These are phyloP conservation scores for Mycosphaerella arachidis DNA, from an alignment of 2,329 filamentous ascomycete genomes.

Conservation along the genomic window DNA sequence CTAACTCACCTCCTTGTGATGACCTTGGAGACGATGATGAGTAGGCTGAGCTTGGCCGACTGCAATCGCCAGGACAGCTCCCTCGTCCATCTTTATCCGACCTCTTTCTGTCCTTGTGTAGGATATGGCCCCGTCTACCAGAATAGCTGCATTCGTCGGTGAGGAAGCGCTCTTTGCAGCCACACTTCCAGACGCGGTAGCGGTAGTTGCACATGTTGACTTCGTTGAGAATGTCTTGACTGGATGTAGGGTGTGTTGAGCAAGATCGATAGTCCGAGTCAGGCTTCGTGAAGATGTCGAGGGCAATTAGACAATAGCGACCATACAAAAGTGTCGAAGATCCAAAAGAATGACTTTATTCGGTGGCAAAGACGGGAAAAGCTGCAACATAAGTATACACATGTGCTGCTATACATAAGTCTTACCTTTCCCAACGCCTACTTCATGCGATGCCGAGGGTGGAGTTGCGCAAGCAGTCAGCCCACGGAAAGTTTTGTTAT, in stretches of 20 bases:
- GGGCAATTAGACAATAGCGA: neutral
- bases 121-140: neutral
- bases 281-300: neutral
- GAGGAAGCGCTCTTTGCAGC: slow-evolving; percentile 9
- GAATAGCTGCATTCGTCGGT: slow-evolving; percentile 6
- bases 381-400: neutral
- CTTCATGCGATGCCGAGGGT: neutral
- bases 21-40: neutral
- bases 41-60: neutral
- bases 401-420: neutral
- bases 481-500: neutral
- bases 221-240: neutral
- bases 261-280: neutral
- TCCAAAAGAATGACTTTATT: neutral
- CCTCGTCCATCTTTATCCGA: slow-evolving; percentile 1
- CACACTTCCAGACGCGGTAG: slow-evolving; percentile 6
- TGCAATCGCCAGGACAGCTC: slow-evolving; percentile 1
- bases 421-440: neutral
- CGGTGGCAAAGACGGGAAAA: no score
- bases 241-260: neutral
- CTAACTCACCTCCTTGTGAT: neutral
- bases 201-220: slow-evolving; percentile 8
- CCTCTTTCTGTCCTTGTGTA: slow-evolving; percentile 8
- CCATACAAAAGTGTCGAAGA: neutral
- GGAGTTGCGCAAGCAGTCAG: neutral